phyloP scores from a whole-genome alignment of 2,329 filamentous ascomycete species.

The Paracamarosporium sp. region DNA sequence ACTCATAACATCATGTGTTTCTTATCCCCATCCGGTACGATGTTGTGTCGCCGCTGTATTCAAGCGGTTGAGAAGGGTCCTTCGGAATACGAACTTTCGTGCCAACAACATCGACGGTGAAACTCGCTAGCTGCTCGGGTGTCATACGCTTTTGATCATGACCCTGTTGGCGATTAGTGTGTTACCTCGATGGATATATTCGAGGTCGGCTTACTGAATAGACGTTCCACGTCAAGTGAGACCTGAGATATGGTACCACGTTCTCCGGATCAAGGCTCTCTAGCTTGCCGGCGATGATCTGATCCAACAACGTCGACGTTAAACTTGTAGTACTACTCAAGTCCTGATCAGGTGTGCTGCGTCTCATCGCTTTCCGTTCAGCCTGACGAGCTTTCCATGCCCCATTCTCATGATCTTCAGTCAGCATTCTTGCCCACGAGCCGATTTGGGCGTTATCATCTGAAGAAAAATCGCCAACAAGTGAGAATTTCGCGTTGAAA shows the following conservation, averaged over 20 bases:
- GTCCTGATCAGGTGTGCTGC: slow-evolving; percentile 11
- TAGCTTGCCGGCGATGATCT: slow-evolving; percentile 23
- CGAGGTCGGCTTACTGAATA: slow-evolving; percentile 23
- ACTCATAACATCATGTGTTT: neutral
- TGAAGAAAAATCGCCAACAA: slow-evolving; percentile 24
- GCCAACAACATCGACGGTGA: slow-evolving; percentile 27
- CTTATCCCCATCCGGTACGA: slow-evolving; percentile 25
- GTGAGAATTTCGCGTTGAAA: slow-evolving; percentile 30
- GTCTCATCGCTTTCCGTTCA: slow-evolving; percentile 56
- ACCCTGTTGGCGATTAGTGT: slow-evolving; percentile 17
- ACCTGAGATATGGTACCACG: slow-evolving; percentile 35
- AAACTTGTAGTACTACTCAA: slow-evolving; percentile 28
- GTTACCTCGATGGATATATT: neutral
- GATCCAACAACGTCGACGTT: slow-evolving; percentile 33
- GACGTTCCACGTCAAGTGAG: slow-evolving; percentile 36
- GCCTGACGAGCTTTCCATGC: slow-evolving; percentile 55
- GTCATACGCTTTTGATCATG: slow-evolving; percentile 18
- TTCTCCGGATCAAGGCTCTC: slow-evolving; percentile 23
- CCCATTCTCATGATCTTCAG: slow-evolving; percentile 9
- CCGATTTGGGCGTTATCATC: slow-evolving; percentile 27
- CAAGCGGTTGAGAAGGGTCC: slow-evolving; percentile 18
- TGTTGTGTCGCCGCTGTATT: slow-evolving; percentile 18
- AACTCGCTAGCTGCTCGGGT: slow-evolving; percentile 11
- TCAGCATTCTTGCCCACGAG: slow-evolving; percentile 33
- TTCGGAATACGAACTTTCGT: slow-evolving; percentile 23